Evolutionary conservation across 345 rosid species (phyloP).

Genomic region (Moricandia arvensis): DNA sequence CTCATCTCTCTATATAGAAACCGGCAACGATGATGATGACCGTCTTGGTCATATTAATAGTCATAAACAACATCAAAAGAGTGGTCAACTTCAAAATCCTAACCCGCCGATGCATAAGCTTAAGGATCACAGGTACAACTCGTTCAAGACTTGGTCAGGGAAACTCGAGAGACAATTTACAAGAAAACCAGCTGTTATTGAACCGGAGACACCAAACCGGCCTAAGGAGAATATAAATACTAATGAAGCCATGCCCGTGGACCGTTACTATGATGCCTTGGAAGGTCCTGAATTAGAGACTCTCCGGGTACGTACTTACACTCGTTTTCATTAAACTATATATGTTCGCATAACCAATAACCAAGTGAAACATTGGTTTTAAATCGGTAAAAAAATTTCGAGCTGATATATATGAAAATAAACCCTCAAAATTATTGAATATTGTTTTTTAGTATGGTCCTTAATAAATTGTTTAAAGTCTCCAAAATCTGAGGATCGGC

Average conservation of each 20-base stretch:
- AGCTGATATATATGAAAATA: too few relatives aligned
- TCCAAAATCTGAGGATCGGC: too few relatives aligned
- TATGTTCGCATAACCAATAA: too few relatives aligned
- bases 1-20: constrained; percentile 21
- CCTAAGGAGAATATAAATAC: background rate
- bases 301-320: constrained; percentile 50
- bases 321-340: background rate
- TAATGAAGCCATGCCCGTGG: constrained; percentile 56
- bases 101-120: constrained; percentile 40
- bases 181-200: constrained; percentile 40
- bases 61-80: background rate
- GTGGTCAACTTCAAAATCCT: constrained; percentile 11
- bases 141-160: constrained; percentile 89
- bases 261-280: constrained; percentile 74
- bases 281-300: constrained; percentile 84
- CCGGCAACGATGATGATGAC: constrained; percentile 7
- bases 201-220: constrained; percentile 38
- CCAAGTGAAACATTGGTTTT: too few relatives aligned
- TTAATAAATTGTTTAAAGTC: too few relatives aligned
- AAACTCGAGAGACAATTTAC: constrained; percentile 74
- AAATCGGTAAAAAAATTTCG: too few relatives aligned
- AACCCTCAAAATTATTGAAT: too few relatives aligned
- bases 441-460: too few relatives aligned
- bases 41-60: background rate
- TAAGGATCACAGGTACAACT: constrained; percentile 63